Evolutionary conservation across 306 rosid genomes (phyloP).

Genomic region (Mucuna pruriens): DNA sequence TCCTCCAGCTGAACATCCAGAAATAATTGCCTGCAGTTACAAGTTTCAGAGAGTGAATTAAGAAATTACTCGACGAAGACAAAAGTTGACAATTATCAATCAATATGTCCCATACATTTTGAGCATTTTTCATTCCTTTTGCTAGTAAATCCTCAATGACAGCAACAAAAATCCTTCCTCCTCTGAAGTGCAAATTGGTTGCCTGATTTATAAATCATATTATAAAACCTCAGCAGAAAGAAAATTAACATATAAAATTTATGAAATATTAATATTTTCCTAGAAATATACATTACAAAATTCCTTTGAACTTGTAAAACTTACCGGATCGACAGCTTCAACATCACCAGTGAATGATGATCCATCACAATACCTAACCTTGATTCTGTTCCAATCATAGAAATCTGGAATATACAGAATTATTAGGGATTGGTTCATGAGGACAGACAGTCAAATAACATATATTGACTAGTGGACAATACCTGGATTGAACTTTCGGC

Average conservation of each 20-base stretch:
- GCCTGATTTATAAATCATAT: slow-evolving; percentile 44
- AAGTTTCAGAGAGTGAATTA: slow-evolving; percentile 23
- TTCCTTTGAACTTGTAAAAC: slow-evolving; percentile 36
- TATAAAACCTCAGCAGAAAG: slow-evolving; percentile 21
- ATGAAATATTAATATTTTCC: background rate
- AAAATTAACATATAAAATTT: background rate
- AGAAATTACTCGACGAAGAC: background rate
- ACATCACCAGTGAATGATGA: slow-evolving; percentile 91
- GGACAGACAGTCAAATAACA: background rate
- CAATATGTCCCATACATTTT: slow-evolving; percentile 63
- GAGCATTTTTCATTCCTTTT: slow-evolving; percentile 81
- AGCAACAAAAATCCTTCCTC: slow-evolving; percentile 72
- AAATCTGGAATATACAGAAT: slow-evolving; percentile 56
- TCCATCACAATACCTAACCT: slow-evolving; percentile 91
- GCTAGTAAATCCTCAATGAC: slow-evolving; percentile 71
- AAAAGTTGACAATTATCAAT: background rate
- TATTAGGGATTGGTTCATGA: background rate
- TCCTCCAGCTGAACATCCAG: slow-evolving; percentile 96
- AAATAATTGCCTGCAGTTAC: slow-evolving; percentile 72
- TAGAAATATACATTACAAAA: background rate
- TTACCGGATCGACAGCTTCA: slow-evolving; percentile 71
- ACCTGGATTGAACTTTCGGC: slow-evolving; percentile 75
- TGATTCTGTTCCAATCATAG: slow-evolving; percentile 84
- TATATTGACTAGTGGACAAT: slow-evolving; percentile 2
- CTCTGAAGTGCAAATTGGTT: slow-evolving; percentile 86